Evolutionary conservation across 2,329 filamentous ascomycete species (phyloP).

Genomic region (Alternaria triticimaculans): DNA sequence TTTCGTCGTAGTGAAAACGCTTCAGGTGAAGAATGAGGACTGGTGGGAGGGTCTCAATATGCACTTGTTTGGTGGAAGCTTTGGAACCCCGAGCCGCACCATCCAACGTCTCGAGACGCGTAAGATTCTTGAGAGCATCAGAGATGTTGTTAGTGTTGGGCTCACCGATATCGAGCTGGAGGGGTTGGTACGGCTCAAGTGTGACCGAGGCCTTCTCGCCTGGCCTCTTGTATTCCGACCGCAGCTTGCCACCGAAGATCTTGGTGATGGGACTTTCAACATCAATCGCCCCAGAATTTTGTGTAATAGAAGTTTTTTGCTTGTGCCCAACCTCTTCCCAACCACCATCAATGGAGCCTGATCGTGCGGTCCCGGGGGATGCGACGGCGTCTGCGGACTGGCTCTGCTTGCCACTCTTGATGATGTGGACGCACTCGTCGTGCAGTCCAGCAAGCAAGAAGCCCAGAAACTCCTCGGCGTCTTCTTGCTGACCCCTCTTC

Average conservation of each 20-base stretch:
- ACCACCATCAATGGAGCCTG: conserved; percentile 64
- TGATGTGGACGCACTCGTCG: conserved; percentile 84
- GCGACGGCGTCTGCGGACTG: conserved; percentile 36
- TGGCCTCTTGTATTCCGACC: conserved; percentile 86
- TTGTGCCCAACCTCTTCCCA: conserved; percentile 96
- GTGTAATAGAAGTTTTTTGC: conserved; percentile 84
- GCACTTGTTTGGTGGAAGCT: conserved; percentile 88
- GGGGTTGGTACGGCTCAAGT: conserved; percentile 88
- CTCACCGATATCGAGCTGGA: conserved; percentile 93
- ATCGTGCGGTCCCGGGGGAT: conserved; percentile 55
- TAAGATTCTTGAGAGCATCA: conserved; percentile 86
- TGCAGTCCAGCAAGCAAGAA: conserved; percentile 92
- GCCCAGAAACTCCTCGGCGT: conserved; percentile 95
- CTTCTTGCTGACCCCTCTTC: conserved; percentile 96
- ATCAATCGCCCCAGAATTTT: conserved; percentile 77
- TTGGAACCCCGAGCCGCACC: conserved; percentile 80
- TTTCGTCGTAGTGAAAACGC: conserved; percentile 93
- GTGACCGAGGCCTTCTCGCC: conserved; percentile 91
- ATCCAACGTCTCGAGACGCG: conserved; percentile 81
- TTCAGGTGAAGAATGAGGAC: conserved; percentile 95
- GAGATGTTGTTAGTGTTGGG: conserved; percentile 87
- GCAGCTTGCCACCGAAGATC: conserved; percentile 90
- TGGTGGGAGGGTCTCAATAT: conserved; percentile 89
- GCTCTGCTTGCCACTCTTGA: conserved; percentile 60
- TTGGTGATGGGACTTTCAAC: conserved; percentile 85